phyloP scores from a whole-genome alignment of 1,284 basidiomycete species.

The Caloboletus firmus region DNA sequence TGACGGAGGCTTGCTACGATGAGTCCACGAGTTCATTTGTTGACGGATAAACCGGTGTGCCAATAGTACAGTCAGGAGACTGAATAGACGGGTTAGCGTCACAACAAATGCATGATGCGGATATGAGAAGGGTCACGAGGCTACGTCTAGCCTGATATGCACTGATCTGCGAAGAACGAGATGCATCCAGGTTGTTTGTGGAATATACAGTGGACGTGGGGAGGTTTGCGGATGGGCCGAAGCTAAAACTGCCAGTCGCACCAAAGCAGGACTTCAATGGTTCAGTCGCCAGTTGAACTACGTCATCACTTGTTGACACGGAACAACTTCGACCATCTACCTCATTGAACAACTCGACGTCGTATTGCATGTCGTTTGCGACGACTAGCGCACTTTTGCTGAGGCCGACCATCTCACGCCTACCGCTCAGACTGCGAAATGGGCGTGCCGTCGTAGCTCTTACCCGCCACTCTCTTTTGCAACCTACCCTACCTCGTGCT shows the following conservation, averaged over 20 bases:
- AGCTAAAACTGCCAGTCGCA: no score
- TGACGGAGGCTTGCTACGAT: background rate
- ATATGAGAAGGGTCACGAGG: no score
- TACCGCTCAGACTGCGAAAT: constrained; percentile 22
- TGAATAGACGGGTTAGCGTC: background rate
- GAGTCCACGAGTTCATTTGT: background rate
- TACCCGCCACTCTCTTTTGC: background rate
- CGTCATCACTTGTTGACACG: background rate
- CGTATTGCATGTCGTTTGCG: constrained; percentile 10
- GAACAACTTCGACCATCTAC: background rate
- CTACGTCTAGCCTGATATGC: no score
- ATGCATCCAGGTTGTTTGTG: no score
- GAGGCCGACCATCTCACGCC: constrained; percentile 11
- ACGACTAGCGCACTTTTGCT: background rate
- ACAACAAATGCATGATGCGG: no score
- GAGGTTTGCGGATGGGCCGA: no score
- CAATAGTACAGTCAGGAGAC: no score
- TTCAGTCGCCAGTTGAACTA: no score
- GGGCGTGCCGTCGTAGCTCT: constrained; percentile 15
- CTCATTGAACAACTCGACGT: background rate
- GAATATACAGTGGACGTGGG: no score
- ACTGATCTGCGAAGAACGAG: no score
- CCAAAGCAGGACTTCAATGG: no score
- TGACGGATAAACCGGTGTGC: background rate
- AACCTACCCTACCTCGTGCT: background rate